Percentiles rank a stretch among this genome's conserved stretches.
These are phyloP conservation scores for Phylloporus sp. DNA, from an alignment of 768 basidiomycete species.

Conservation along the genomic window DNA sequence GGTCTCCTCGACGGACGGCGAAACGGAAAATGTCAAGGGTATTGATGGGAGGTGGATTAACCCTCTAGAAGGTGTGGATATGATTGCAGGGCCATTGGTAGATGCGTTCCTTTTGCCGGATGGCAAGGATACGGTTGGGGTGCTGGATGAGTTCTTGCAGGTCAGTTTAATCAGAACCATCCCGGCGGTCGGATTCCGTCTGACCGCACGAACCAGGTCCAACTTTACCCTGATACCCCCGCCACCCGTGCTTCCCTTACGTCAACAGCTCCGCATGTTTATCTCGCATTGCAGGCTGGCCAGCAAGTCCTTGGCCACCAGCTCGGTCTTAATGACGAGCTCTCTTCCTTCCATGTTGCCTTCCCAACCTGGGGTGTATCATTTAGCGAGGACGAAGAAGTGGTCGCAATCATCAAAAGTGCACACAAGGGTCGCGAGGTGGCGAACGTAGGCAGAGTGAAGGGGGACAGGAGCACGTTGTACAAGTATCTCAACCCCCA, in stretches of 20 bases:
- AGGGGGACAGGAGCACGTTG: conserved; percentile 82
- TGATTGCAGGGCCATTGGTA: conserved; percentile 54
- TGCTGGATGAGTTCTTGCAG: conserved; percentile 77
- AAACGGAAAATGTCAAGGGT: neutral
- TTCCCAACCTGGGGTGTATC: conserved; percentile 65
- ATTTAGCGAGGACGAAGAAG: conserved; percentile 52
- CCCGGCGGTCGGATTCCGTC: neutral
- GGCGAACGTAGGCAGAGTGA: conserved; percentile 78
- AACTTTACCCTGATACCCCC: conserved; percentile 63
- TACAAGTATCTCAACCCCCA: conserved; percentile 95
- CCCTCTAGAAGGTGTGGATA: conserved; percentile 55
- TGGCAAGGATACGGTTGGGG: conserved; percentile 48
- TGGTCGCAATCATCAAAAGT: conserved; percentile 50
- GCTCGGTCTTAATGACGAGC: conserved; percentile 38
- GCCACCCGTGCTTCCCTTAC: conserved; percentile 42
- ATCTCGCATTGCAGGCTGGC: conserved; percentile 54
- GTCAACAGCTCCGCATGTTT: conserved; percentile 41
- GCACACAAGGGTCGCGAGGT: conserved; percentile 43
- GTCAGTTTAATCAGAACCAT: conserved; percentile 34
- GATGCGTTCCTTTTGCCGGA: conserved; percentile 55
- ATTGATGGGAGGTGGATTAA: conserved; percentile 23
- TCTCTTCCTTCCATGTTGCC: conserved; percentile 47
- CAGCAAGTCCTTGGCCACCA: conserved; percentile 57
- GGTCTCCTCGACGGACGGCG: conserved; percentile 13
- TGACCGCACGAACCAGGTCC: conserved; percentile 38